Percentiles rank a stretch among this genome's conserved stretches.
These are phyloP conservation scores for Aureobasidium sp. DNA, from an alignment of 2,329 filamentous ascomycete genomes.

Conservation along the genomic window DNA sequence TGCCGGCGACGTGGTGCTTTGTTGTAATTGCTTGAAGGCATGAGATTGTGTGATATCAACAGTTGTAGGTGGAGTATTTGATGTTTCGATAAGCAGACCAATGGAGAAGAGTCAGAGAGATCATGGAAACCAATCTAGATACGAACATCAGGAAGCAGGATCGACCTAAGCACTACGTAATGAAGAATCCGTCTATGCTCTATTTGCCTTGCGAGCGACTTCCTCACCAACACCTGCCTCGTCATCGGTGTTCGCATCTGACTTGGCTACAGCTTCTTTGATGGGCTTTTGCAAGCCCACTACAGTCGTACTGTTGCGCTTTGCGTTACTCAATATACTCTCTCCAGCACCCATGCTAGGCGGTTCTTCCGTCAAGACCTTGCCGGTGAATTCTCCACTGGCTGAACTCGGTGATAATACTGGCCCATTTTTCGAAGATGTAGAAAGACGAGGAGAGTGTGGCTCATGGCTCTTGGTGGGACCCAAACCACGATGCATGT, in stretches of 20 bases:
- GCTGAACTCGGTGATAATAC: constrained; percentile 19
- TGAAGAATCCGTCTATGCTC: not conserved
- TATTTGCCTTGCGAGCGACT: constrained; percentile 1
- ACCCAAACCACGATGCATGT: constrained; percentile 17
- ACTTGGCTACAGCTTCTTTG: constrained; percentile 20
- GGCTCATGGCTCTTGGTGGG: constrained; percentile 14
- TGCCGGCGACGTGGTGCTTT: not conserved
- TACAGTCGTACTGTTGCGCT: constrained; percentile 20
- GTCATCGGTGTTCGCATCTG: not conserved
- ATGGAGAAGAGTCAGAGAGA: not conserved
- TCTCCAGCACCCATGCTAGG: constrained; percentile 21
- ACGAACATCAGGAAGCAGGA: not conserved
- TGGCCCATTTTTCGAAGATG: constrained; percentile 15
- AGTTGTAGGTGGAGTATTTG: not conserved
- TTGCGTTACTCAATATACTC: constrained; percentile 20
- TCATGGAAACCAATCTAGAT: not conserved
- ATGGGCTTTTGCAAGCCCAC: constrained; percentile 29
- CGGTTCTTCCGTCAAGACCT: constrained; percentile 10
- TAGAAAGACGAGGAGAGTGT: constrained; percentile 24
- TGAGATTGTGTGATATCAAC: not conserved
- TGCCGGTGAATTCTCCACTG: constrained; percentile 11
- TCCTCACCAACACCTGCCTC: not conserved
- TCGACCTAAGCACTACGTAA: not conserved
- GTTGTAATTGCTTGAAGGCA: not conserved
- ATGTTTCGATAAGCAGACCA: not conserved